Percentiles rank a stretch among this genome's conserved stretches.
phyloP scores from a whole-genome alignment of 768 basidiomycete species.

The Crassisporium funariophilum region DNA sequence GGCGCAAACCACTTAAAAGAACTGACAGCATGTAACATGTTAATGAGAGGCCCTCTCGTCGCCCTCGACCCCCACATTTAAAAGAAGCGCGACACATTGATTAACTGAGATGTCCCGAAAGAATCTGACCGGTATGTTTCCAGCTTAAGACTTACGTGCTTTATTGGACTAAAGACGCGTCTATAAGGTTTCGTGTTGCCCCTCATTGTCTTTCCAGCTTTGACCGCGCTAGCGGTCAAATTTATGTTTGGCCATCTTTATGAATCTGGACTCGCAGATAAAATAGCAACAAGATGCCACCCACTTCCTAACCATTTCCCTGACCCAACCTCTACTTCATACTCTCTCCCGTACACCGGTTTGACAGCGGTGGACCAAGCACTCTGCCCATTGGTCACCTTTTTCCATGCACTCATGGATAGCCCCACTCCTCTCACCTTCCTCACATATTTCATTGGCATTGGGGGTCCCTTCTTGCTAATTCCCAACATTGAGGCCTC shows the following conservation, averaged over 20 bases:
- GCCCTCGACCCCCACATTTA: too few species aligned
- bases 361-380: conserved; percentile 33
- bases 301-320: conserved; percentile 5
- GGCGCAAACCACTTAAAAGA: too few species aligned
- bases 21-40: too few species aligned
- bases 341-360: conserved; percentile 43
- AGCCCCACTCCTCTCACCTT: conserved; percentile 28
- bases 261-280: conserved; percentile 28
- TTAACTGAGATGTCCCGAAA: too few species aligned
- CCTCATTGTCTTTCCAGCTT: too few species aligned
- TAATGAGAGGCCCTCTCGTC: too few species aligned
- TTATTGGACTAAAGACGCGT: too few species aligned
- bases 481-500: conserved; percentile 48
- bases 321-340: conserved; percentile 23
- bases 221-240: conserved; percentile 36
- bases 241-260: conserved; percentile 37
- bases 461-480: conserved; percentile 36
- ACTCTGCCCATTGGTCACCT: conserved; percentile 46
- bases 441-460: conserved; percentile 40
- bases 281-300: conserved; percentile 36
- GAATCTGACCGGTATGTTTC: too few species aligned
- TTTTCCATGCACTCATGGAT: conserved; percentile 49
- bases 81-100: too few species aligned
- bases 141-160: too few species aligned
- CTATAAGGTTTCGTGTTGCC: too few species aligned